Conservation (phyloP, 1,284 basidiomycete genomes). For the Ustilago hordei region DNA sequence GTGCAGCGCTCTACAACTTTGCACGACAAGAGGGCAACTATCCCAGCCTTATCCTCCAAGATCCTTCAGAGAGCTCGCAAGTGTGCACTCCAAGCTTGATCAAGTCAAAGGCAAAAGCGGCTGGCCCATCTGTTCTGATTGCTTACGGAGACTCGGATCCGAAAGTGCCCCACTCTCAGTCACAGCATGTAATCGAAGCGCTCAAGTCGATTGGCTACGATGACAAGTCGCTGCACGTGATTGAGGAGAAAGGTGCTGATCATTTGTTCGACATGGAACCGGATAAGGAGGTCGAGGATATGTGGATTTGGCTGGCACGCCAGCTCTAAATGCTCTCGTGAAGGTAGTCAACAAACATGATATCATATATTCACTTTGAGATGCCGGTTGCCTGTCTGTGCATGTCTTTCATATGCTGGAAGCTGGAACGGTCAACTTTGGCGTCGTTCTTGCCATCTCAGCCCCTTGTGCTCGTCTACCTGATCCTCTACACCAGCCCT, state of each 20-base stretch:
- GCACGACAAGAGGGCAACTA: slow-evolving; percentile 54
- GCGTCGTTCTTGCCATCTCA: not conserved
- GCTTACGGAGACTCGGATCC: slow-evolving; percentile 52
- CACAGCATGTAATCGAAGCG: slow-evolving; percentile 42
- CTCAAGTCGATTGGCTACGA: slow-evolving; percentile 39
- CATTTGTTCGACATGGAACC: slow-evolving; percentile 51
- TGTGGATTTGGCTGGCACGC: slow-evolving; percentile 38
- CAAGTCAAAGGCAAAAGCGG: slow-evolving; percentile 8
- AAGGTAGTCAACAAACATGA: not conserved
- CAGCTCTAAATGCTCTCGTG: slow-evolving; percentile 9
- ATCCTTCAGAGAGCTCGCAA: slow-evolving; percentile 15
- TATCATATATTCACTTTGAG: not conserved
- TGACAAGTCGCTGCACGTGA: slow-evolving; percentile 17
- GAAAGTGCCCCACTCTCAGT: slow-evolving; percentile 52
- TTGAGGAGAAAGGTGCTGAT: slow-evolving; percentile 41
- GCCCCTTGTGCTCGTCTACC: slow-evolving; percentile 73
- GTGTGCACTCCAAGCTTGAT: slow-evolving; percentile 45
- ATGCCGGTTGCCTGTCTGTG: not conserved
- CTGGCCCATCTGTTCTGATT: slow-evolving; percentile 32
- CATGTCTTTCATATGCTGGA: not conserved
- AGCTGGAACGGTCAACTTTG: not conserved
- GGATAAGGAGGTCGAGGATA: slow-evolving; percentile 31
- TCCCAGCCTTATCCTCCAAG: slow-evolving; percentile 38
- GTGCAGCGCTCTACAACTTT: slow-evolving; percentile 54
- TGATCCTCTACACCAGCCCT: slow-evolving; percentile 79